A percentile compares a stretch with the other conserved stretches of the same genome.
Evolutionary conservation across 2,329 filamentous ascomycete species (phyloP).

Genomic region (Nemania serpens): DNA sequence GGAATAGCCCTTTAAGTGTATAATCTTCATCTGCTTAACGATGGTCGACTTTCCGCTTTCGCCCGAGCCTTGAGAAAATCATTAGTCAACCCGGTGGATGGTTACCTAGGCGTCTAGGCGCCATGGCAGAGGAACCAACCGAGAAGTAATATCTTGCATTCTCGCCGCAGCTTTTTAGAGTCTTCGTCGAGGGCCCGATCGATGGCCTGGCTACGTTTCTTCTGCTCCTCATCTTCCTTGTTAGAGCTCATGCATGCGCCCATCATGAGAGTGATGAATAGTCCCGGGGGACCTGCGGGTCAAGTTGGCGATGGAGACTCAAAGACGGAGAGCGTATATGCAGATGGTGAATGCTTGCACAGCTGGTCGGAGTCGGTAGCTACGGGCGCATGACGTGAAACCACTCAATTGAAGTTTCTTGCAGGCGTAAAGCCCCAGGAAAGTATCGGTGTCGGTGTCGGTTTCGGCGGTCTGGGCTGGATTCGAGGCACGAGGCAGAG

Average conservation of each 20-base stretch:
- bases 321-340: conserved; percentile 4
- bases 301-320: conserved; percentile 4
- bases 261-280: conserved; percentile 58
- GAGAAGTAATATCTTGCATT: conserved; percentile 97
- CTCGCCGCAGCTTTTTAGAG: conserved; percentile 85
- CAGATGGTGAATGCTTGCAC: conserved; percentile 10
- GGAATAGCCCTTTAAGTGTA: conserved; percentile 96
- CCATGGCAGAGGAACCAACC: conserved; percentile 58
- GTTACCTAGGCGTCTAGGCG: not conserved
- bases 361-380: conserved; percentile 13
- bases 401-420: conserved; percentile 1
- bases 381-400: conserved; percentile 25
- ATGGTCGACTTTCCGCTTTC: conserved; percentile 99
- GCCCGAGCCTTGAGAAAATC: conserved; percentile 70
- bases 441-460: conserved; percentile 15
- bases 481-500: conserved; percentile 1
- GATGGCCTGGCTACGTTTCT: conserved; percentile 95
- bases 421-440: not conserved
- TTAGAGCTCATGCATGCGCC: conserved; percentile 90
- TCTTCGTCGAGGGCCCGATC: conserved; percentile 94
- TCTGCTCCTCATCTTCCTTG: conserved; percentile 86
- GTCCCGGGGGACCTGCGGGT: conserved; percentile 20
- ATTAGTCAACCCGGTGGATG: conserved; percentile 23
- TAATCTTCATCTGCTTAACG: conserved; percentile 99
- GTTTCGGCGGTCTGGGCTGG: conserved; percentile 10